phyloP scores from a whole-genome alignment of 1,284 basidiomycete genomes.

The Malassezia cuniculi region DNA sequence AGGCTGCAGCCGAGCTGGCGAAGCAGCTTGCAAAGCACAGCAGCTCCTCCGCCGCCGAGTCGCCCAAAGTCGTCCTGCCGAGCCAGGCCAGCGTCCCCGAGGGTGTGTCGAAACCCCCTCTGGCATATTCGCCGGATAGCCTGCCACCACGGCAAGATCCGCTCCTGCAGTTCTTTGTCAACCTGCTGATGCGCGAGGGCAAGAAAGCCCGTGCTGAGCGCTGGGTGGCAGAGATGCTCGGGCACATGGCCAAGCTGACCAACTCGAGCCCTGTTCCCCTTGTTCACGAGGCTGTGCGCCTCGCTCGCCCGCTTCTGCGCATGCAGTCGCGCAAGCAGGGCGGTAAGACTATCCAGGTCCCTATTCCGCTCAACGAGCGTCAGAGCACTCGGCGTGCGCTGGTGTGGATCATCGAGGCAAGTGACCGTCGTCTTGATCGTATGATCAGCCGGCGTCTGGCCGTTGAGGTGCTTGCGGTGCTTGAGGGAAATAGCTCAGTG shows the following conservation, averaged over 20 bases:
- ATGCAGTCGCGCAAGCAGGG: slow-evolving; percentile 44
- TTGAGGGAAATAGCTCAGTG: slow-evolving; percentile 44
- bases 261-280: slow-evolving; percentile 43
- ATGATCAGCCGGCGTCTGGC: slow-evolving; percentile 43
- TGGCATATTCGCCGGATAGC: slow-evolving; percentile 17
- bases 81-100: background rate
- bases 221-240: slow-evolving; percentile 38
- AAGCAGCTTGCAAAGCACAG: no score
- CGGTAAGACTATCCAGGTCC: slow-evolving; percentile 44
- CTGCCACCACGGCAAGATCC: slow-evolving; percentile 33
- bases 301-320: slow-evolving; percentile 40
- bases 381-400: slow-evolving; percentile 45
- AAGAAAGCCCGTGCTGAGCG: slow-evolving; percentile 44
- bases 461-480: slow-evolving; percentile 43
- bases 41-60: background rate
- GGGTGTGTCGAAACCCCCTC: background rate
- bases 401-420: slow-evolving; percentile 46
- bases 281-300: slow-evolving; percentile 39
- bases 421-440: slow-evolving; percentile 44
- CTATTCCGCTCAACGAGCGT: slow-evolving; percentile 39
- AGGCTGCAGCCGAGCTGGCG: no score
- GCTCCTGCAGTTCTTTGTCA: slow-evolving; percentile 40
- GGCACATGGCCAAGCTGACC: slow-evolving; percentile 32
- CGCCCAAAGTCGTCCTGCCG: background rate
- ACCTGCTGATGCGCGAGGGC: slow-evolving; percentile 46